Evolutionary conservation across 345 rosid species (phyloP), one percentile per base, ranked within the genome.

Genomic region (Cardamine chenopodiifolia): DNA sequence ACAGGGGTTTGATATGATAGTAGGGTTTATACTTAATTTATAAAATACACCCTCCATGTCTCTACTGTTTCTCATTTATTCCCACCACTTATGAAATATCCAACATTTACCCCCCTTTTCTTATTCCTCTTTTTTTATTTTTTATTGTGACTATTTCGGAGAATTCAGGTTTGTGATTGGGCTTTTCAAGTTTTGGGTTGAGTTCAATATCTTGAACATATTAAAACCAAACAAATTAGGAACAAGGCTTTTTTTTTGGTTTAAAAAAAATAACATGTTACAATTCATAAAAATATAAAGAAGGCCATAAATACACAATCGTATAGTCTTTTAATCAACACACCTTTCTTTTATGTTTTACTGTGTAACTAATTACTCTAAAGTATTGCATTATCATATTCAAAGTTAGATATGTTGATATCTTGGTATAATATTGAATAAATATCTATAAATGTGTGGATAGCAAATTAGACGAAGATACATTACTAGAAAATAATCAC

Each of bases 1-100:
- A 55, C 60, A 1, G 47, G 67, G 73, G 72, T 39, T 74, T 62
- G 75, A 62, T 56, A 37, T 10, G 61, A 64, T 77, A 77, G 76
- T 71, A 77, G 72, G 76, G 72, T 77, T 77, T 71, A 77, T 71
- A 56, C 9, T 65, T 49, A 39, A 15, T 77, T 77, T 77, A 64
- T 5, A 8, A 48, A 28, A 0, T 37, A 19, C 20, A 28, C 40
- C 76, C 66, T 56, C 13, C 3, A 39, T 58, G 5, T 65, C 29
- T 70, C 7, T 37, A 9, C 2, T 13, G 1, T 25, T 23, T 35
- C 34, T 17, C 20, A 49, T 11, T 71, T 37, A 7, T 20, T 13
- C 47, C 68, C 47, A 26, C 5, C 0, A 71, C 3, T 49, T 65
- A 0, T 55, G 3, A 15, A 22, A 52, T 0, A 50, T 58, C 9